Evolutionary conservation across 2,329 filamentous ascomycete genomes (phyloP), one percentile per base, ranked within the genome.

Genomic region (Hortaea sp.): DNA sequence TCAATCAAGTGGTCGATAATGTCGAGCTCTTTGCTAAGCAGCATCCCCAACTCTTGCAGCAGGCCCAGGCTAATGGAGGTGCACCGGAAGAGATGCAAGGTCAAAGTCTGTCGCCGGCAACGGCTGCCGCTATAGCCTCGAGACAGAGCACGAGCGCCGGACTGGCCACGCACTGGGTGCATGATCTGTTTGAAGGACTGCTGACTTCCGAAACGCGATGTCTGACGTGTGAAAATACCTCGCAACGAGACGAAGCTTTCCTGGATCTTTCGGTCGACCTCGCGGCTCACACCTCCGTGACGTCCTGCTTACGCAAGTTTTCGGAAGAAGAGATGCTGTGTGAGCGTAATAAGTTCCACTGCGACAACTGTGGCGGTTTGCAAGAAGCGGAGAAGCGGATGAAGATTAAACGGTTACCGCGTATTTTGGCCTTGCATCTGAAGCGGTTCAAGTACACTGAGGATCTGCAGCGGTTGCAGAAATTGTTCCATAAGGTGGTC

Each of bases 371-470:
- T 57, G 92, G 92, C 44, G 92, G 92, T 2, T 71, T 98, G 46
- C 92, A 98, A 66, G 92, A 98, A 68, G 92, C 92, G 0, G 92
- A 98, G 66, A 98, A 97, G 72, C 80, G 92, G 53, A 98, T 98
- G 92, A 98, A 97, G 73, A 90, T 98, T 57, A 97, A 98, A 71
- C 80, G 86, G 44, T 70, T 97, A 61, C 92, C 92, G 4, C 88
- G 87, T 61, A 88, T 98, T 49, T 69, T 98, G 53, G 89, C 92
- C 4, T 71, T 98, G 48, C 92, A 98, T 63, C 69, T 98, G 52
- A 98, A 98, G 69, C 81, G 92, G 47, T 98, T 98, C 74, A 97
- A 97, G 69, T 98, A 95, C 63, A 95, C 90, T 2, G 92, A 97
- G 63, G 90, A 97, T 64, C 79, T 94, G 61, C 92, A 89, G 54